phyloP scores from a whole-genome alignment of 192 early-diverging fungal species.

The Oehlia diaphana region DNA sequence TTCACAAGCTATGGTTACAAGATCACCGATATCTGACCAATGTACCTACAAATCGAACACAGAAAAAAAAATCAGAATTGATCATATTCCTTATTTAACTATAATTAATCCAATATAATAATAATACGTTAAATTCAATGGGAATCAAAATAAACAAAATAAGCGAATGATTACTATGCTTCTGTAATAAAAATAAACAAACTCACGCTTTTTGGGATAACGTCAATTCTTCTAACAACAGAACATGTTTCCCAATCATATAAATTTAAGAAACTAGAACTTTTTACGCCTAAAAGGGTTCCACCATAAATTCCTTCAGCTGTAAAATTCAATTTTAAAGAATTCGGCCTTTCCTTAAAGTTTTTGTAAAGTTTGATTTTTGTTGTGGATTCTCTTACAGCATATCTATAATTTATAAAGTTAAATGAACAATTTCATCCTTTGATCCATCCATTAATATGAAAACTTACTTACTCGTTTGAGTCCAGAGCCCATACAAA shows the following conservation, averaged over 20 bases:
- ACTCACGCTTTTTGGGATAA: slow-evolving; percentile 73
- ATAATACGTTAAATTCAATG: background rate
- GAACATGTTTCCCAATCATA: slow-evolving; percentile 98
- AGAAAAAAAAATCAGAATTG: background rate
- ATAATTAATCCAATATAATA: background rate
- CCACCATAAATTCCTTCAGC: slow-evolving; percentile 97
- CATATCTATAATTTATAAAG: slow-evolving; percentile 56
- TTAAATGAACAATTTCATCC: background rate
- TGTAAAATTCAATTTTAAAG: slow-evolving; percentile 73
- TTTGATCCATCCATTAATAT: background rate
- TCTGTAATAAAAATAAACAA: background rate
- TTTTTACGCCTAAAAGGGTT: slow-evolving; percentile 83
- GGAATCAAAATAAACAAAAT: too few species aligned
- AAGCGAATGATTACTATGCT: too few species aligned
- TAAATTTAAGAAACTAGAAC: slow-evolving; percentile 85
- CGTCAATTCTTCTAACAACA: slow-evolving; percentile 91
- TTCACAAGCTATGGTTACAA: slow-evolving; percentile 89
- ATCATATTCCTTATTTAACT: background rate
- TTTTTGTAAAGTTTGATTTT: slow-evolving; percentile 89
- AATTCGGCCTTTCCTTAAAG: slow-evolving; percentile 88
- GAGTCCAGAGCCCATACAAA: slow-evolving; percentile 98
- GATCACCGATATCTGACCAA: slow-evolving; percentile 95
- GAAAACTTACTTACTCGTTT: slow-evolving; percentile 64
- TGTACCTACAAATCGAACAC: slow-evolving; percentile 55
- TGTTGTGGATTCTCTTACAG: slow-evolving; percentile 91